These are phyloP conservation scores for Amylostereum areolatum DNA, from an alignment of 1,284 basidiomycete genomes.

Conservation along the genomic window DNA sequence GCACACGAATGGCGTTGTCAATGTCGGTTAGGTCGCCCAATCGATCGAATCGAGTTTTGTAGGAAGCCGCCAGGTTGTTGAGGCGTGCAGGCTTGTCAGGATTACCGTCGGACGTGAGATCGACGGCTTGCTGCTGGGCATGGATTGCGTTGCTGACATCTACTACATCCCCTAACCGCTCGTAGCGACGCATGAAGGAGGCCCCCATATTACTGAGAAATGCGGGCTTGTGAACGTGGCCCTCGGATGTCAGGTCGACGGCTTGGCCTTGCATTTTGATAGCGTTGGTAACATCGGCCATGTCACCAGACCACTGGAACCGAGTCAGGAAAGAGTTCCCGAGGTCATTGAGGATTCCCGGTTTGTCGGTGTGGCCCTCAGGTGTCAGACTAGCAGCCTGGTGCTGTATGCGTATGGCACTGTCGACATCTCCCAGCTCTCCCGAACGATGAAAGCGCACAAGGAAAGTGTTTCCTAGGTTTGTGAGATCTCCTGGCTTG, in stretches of 20 bases:
- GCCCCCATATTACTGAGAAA: slow-evolving; percentile 19
- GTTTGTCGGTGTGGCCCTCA: not conserved
- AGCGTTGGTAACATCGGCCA: not conserved
- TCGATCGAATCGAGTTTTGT: not conserved
- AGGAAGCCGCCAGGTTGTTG: not conserved
- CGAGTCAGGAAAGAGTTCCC: not conserved
- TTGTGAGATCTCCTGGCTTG: not conserved
- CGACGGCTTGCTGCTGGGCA: not conserved
- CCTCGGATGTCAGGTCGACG: not conserved
- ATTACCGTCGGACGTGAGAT: not conserved
- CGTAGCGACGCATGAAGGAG: slow-evolving; percentile 20
- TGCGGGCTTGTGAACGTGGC: not conserved
- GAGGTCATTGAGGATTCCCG: not conserved
- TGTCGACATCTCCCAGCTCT: not conserved
- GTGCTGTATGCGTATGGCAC: not conserved
- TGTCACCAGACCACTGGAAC: not conserved
- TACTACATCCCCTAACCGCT: slow-evolving; percentile 7
- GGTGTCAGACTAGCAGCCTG: not conserved
- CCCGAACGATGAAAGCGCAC: not conserved
- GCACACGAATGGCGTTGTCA: not conserved
- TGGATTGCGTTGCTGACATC: slow-evolving; percentile 21
- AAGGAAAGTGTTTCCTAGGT: not conserved
- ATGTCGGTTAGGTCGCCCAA: not conserved
- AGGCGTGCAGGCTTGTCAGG: not conserved
- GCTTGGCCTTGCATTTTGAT: not conserved